Base-by-base conservation (phyloP, 768 basidiomycete genomes). In the Tulasnella sp. region DNA sequence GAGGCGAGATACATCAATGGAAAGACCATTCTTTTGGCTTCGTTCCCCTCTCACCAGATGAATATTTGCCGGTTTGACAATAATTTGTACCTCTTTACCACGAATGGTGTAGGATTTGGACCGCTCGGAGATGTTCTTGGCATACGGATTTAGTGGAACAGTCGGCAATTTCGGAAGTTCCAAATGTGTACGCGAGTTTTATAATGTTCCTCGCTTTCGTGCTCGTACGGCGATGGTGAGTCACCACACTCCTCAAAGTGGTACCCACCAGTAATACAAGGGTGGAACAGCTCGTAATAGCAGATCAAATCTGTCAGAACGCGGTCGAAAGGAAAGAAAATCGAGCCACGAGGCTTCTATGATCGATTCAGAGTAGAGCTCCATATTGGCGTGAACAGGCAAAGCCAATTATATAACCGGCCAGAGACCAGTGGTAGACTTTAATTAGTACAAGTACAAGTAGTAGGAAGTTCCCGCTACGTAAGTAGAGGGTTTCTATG, bases 11-110 rank as follows among this genome's bases (percentile, higher is more conserved):
- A 40, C 39, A 40, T 40, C 39, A 40, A 40, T 40, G n/a, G 6
- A 40, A 12, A 6, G 12, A 40, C 12, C 39, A 40, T 12, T 12
- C 39, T 38, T 11, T 42, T 72, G 31, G 8, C 68, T 31, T 40
- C 29, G 2, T 15, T n/a, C 36, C 71, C 14, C 19, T 14, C 73
- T 45, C 40, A 74, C 73, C 73, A 85, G 72, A 71, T 81, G 79
- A 58, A 83, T 82, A 71, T 81, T 81, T 15, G 81, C 81, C 9
- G 83, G 77, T 74, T 83, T 83, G 34, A 81, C 81, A 52, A 84
- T 84, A 17, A 82, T 78, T 76, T 84, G 82, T 2, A 81, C 25
- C 12, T 36, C 54, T 25, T 40, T 37, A 2, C 73, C 73, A 8
- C 29, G 45, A 14, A 74, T 29, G 6, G 31, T 52, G 12, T 52